Evolutionary conservation across 108 stramenopile genomes (phyloP), one percentile per base, ranked within the genome.

Genomic region (Fragilariopsis cylindrus): DNA sequence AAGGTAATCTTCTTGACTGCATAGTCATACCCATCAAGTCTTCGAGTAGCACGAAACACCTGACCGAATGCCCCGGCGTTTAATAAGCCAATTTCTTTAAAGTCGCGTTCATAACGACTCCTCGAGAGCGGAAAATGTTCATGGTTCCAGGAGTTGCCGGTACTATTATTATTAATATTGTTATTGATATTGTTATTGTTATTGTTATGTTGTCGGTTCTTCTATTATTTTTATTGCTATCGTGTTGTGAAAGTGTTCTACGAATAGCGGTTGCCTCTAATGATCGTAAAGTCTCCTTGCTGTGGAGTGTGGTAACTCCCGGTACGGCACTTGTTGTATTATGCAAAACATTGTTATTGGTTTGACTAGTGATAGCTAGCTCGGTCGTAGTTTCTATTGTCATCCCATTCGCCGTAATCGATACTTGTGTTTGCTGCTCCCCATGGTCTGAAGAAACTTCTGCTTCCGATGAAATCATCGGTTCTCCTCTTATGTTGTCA

Each of bases 51-150:
- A 49, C 85, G 90, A 81, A 91, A 98, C 7, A 98, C 97, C 8
- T 87, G 78, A 9, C 97, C 97, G 83, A 98, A 98, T 13, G 92
- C 70, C 9, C 97, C 97, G 44, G 90, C 77, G 40, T 88, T 86
- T 16, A 98, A 77, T 46, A 92, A 75, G 4, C 77, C 65, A 3
- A 86, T 50, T 82, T 92, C 87, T 19, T 77, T 60, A 71, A 95
- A 97, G 70, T 97, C 96, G 41, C 90, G 83, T 71, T 88, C 81
- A 76, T 97, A 97, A 1, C 94, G 80, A 53, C 88, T 90, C 6
- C 92, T 71, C 5, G 87, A 87, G 2, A 96, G 84, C 43, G 95
- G 95, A 73, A 90, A 89, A 68, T 85, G 76, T 54, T 90, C 91
- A 11, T 84, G 88, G 11, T 83, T 73, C 87, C 88, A 92, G 0